phyloP scores from a whole-genome alignment of 768 basidiomycete genomes.

The Termitomyces sp. region DNA sequence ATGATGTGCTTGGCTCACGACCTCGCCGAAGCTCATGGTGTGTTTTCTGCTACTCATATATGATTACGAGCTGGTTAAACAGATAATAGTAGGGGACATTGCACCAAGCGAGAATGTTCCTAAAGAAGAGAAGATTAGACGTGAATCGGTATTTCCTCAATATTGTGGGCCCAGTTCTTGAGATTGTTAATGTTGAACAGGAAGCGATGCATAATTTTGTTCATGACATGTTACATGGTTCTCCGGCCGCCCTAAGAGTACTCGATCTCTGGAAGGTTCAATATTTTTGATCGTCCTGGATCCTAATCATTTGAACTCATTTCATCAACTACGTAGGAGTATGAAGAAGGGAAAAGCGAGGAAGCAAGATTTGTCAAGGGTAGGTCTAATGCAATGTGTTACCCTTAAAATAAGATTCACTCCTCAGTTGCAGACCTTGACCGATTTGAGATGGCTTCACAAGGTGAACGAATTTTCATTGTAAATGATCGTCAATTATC shows the following conservation, averaged over 20 bases:
- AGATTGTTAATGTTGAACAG: constrained; percentile 29
- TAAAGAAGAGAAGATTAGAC: constrained; percentile 71
- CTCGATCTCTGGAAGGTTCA: constrained; percentile 67
- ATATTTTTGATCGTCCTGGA: neutral
- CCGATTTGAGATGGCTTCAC: constrained; percentile 83
- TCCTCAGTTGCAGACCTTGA: constrained; percentile 64
- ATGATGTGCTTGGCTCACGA: constrained; percentile 94
- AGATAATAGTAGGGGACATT: constrained; percentile 80
- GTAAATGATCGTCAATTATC: neutral
- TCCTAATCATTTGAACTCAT: neutral
- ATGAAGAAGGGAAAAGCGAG: constrained; percentile 67
- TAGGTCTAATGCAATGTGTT: constrained; percentile 12
- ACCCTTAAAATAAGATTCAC: neutral
- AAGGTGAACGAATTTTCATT: constrained; percentile 42
- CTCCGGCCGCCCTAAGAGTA: constrained; percentile 65
- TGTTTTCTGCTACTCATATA: neutral
- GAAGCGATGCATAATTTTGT: constrained; percentile 91
- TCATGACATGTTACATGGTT: constrained; percentile 82
- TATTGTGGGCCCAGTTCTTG: neutral
- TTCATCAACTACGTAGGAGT: constrained; percentile 52
- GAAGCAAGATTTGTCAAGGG: constrained; percentile 91
- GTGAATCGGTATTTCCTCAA: constrained; percentile 54
- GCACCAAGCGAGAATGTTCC: constrained; percentile 85
- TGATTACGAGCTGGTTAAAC: neutral
- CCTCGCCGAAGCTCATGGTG: constrained; percentile 92